Conservation (phyloP, 2,329 filamentous ascomycete genomes). For the Periconia macrospinosa region DNA sequence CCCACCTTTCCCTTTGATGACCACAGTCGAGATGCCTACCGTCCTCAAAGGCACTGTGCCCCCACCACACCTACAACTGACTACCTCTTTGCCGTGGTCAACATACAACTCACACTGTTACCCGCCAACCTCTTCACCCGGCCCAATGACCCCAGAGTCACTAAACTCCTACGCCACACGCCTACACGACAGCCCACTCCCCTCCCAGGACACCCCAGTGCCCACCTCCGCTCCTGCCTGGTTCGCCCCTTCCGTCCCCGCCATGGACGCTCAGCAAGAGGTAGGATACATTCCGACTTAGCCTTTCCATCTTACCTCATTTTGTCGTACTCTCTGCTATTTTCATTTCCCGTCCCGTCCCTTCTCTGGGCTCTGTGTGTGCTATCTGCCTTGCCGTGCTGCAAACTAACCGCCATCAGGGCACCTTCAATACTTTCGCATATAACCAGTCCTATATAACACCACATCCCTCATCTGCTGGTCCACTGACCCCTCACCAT, state of each 20-base stretch:
- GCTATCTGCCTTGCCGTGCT: conserved; percentile 5
- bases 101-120: conserved; percentile 28
- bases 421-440: conserved; percentile 24
- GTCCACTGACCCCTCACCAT: conserved; percentile 23
- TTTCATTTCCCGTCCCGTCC: neutral
- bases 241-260: conserved; percentile 33
- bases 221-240: conserved; percentile 25
- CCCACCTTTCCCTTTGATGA: conserved; percentile 2
- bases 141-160: conserved; percentile 37
- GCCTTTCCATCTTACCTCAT: neutral
- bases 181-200: conserved; percentile 28
- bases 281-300: conserved; percentile 25
- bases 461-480: conserved; percentile 35
- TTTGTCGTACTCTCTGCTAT: conserved; percentile 7
- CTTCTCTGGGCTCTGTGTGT: conserved; percentile 3
- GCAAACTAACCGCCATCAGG: neutral
- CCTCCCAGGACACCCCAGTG: conserved; percentile 25
- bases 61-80: conserved; percentile 36
- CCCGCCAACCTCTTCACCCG: conserved; percentile 30
- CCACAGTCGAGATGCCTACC: conserved; percentile 31
- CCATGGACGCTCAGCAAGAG: conserved; percentile 29
- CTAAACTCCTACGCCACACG: conserved; percentile 32
- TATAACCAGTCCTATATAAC: conserved; percentile 36
- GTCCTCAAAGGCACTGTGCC: conserved; percentile 39
- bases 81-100: conserved; percentile 31